Conservation (phyloP, 106 monocot species). For the Allium sativum region DNA sequence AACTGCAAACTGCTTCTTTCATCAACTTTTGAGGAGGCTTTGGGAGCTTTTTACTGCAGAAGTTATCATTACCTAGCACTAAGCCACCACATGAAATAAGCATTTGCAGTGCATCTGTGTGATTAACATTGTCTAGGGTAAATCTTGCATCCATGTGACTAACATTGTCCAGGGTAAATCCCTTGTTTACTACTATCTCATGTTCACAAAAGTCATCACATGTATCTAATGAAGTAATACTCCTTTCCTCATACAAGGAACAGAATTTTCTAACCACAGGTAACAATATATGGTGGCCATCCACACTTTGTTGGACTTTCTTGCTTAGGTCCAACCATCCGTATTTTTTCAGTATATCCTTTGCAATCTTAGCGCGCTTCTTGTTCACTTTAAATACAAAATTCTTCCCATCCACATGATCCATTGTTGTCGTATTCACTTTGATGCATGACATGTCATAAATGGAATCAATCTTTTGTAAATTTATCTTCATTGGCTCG, state of each 20-base stretch:
- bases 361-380: conserved; percentile 65
- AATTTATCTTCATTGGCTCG: conserved; percentile 56
- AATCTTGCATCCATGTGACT: conserved; percentile 17
- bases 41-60: conserved; percentile 21
- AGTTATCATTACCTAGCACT: conserved; percentile 26
- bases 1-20: conserved; percentile 51
- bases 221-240: conserved; percentile 8
- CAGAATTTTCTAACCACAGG: conserved; percentile 39
- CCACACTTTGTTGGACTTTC: conserved; percentile 43
- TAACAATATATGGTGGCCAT: conserved; percentile 49
- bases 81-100: conserved; percentile 36
- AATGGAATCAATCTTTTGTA: conserved; percentile 24
- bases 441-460: conserved; percentile 2
- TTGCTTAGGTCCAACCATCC: conserved; percentile 76
- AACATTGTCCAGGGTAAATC: conserved; percentile 19
- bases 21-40: conserved; percentile 53
- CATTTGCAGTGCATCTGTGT: conserved; percentile 22
- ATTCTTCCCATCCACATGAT: conserved; percentile 8
- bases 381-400: conserved; percentile 53
- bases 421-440: neutral
- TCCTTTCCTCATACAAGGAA: conserved; percentile 20
- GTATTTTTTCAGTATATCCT: conserved; percentile 74
- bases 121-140: conserved; percentile 26
- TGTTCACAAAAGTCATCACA: conserved; percentile 5
- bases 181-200: conserved; percentile 11